A percentile compares a stretch with the other conserved stretches of the same genome.
Conservation (phyloP, 768 basidiomycete genomes). For the Lactarius pseudohatsudake region DNA sequence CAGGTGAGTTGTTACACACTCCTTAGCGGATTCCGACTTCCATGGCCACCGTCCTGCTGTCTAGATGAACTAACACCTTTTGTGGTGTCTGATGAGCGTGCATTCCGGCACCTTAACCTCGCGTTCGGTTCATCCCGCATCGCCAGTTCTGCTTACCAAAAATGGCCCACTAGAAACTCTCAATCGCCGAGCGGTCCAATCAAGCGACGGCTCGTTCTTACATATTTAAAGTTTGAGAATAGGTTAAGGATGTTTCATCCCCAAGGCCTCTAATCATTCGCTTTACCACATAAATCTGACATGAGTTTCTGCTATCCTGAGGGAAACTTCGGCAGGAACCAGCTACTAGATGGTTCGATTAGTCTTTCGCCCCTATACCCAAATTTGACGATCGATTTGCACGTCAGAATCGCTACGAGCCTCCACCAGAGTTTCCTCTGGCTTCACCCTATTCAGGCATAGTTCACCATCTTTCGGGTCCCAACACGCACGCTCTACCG, state of each 20-base stretch:
- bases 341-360: slow-evolving; percentile 95
- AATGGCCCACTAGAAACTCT: slow-evolving; percentile 73
- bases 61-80: no score
- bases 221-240: slow-evolving; percentile 72
- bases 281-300: slow-evolving; percentile 65
- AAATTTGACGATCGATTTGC: slow-evolving; percentile 95
- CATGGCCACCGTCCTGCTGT: no score
- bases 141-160: slow-evolving; percentile 74
- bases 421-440: slow-evolving; percentile 96
- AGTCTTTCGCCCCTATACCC: slow-evolving; percentile 96
- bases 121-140: slow-evolving; percentile 70
- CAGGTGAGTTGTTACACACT: no score
- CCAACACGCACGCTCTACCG: slow-evolving; percentile 82
- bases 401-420: slow-evolving; percentile 95
- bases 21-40: no score
- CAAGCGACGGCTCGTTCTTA: slow-evolving; percentile 54
- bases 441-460: slow-evolving; percentile 89
- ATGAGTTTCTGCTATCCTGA: slow-evolving; percentile 66
- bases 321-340: slow-evolving; percentile 91
- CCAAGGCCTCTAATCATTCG: slow-evolving; percentile 92
- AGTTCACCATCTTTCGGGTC: slow-evolving; percentile 91
- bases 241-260: slow-evolving; percentile 88
- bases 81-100: no score
- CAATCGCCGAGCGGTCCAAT: slow-evolving; percentile 54
- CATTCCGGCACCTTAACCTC: slow-evolving; percentile 59